Conservation (phyloP, 2,329 filamentous ascomycete genomes). For the Aspergillus vadensis region DNA sequence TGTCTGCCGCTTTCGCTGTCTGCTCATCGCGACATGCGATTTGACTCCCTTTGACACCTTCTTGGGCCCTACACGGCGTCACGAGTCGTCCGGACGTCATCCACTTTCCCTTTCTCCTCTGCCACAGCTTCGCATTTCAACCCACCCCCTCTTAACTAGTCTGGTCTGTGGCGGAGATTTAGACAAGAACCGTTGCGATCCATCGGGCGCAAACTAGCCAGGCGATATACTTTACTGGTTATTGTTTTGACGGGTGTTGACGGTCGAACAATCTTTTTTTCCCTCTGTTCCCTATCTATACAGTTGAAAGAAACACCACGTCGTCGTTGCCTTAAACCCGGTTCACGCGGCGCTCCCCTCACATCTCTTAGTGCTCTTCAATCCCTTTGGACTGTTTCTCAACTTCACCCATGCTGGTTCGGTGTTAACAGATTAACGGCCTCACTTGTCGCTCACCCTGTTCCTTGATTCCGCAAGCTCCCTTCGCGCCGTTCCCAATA, state of each 20-base stretch:
- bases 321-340: slow-evolving; percentile 21
- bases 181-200: slow-evolving; percentile 1
- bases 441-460: not conserved
- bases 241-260: not conserved
- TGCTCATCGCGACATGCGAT: slow-evolving; percentile 25
- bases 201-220: not conserved
- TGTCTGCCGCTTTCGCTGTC: slow-evolving; percentile 14
- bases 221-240: slow-evolving; percentile 6
- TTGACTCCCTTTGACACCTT: slow-evolving; percentile 22
- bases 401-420: slow-evolving; percentile 20
- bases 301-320: slow-evolving; percentile 16
- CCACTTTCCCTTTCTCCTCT: slow-evolving; percentile 14
- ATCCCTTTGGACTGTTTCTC: not conserved
- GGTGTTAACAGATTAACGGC: slow-evolving; percentile 3
- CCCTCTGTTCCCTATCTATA: slow-evolving; percentile 8
- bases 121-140: slow-evolving; percentile 11
- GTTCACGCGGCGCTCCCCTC: slow-evolving; percentile 9
- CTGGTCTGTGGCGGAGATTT: not conserved
- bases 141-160: slow-evolving; percentile 5
- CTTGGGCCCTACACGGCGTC: slow-evolving; percentile 26
- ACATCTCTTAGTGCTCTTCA: slow-evolving; percentile 1
- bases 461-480: not conserved
- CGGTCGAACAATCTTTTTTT: not conserved
- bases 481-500: not conserved
- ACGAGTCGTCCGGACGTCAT: slow-evolving; percentile 26